phyloP scores from a whole-genome alignment of 352 stramenopile species.

The Globisporangium ultimum region DNA sequence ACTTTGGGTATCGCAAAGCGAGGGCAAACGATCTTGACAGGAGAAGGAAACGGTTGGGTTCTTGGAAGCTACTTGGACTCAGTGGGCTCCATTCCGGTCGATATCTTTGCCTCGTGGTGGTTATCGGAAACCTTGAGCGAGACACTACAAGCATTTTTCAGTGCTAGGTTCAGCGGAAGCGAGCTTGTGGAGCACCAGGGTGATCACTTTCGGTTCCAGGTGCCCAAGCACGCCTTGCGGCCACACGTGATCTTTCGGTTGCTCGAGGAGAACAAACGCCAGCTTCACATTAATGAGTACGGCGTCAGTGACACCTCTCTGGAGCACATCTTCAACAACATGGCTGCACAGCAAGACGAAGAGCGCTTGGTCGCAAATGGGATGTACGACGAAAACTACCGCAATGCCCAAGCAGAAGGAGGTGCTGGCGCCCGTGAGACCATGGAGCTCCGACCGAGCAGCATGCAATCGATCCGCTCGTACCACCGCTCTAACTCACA shows the following conservation, averaged over 20 bases:
- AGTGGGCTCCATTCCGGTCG: constrained; percentile 36
- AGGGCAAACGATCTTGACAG: constrained; percentile 28
- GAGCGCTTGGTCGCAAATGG: constrained; percentile 41
- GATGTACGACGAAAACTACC: constrained; percentile 18
- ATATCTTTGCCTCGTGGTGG: constrained; percentile 66
- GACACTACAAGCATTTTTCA: constrained; percentile 39
- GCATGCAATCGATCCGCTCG: constrained; percentile 34
- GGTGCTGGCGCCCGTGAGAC: constrained; percentile 7
- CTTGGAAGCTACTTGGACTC: constrained; percentile 42
- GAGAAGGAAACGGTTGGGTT: constrained; percentile 38
- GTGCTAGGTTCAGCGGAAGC: constrained; percentile 28
- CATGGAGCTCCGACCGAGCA: constrained; percentile 21
- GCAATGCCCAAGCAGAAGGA: not conserved
- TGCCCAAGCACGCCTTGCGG: constrained; percentile 50
- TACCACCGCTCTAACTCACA: constrained; percentile 34
- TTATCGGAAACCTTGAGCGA: constrained; percentile 37
- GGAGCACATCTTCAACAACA: constrained; percentile 93
- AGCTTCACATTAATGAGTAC: constrained; percentile 81
- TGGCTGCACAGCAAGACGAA: constrained; percentile 77
- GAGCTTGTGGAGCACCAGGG: constrained; percentile 62
- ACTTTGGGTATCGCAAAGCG: constrained; percentile 27
- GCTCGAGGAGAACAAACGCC: constrained; percentile 65
- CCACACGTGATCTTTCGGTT: constrained; percentile 63
- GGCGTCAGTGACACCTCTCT: constrained; percentile 87
- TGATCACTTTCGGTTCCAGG: constrained; percentile 67